Conservation (phyloP, 2,329 filamentous ascomycete genomes). For the Pseudogymnoascus sp. region DNA sequence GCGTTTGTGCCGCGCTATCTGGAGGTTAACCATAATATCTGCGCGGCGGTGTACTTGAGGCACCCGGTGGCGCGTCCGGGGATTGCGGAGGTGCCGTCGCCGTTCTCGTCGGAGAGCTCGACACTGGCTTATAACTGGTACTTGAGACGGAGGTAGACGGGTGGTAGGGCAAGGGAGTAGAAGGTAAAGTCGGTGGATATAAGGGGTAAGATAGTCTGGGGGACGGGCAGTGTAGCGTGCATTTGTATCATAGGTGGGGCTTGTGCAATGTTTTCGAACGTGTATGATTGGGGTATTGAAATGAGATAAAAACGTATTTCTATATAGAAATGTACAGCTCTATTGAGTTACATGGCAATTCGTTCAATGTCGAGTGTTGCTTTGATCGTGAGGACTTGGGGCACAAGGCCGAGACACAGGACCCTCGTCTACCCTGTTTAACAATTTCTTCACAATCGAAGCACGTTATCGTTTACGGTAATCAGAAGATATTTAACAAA, state of each 20-base stretch:
- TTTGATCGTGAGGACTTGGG: not conserved
- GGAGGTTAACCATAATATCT: conserved; percentile 96
- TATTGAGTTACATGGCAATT: not conserved
- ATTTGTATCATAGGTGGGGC: conserved; percentile 7
- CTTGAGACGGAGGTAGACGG: conserved; percentile 40
- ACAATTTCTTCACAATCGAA: not conserved
- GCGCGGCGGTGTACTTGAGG: conserved; percentile 86
- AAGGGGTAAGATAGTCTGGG: conserved; percentile 1
- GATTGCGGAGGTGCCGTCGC: conserved; percentile 74
- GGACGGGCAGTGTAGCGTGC: conserved; percentile 1
- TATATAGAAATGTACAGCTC: conserved; percentile 6
- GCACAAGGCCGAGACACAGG: not conserved
- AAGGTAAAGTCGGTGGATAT: not conserved
- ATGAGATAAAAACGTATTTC: conserved; percentile 8
- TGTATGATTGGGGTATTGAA: conserved; percentile 6
- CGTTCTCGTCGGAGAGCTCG: conserved; percentile 62
- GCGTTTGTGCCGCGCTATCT: conserved; percentile 92
- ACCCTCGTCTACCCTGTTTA: not conserved
- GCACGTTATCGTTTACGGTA: not conserved
- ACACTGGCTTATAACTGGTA: conserved; percentile 94
- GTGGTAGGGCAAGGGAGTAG: not conserved
- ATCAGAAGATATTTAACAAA: not conserved
- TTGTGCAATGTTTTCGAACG: conserved; percentile 8
- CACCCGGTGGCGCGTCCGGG: conserved; percentile 87
- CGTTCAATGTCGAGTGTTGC: not conserved